phyloP scores from a whole-genome alignment of 1,284 basidiomycete species.

The Naganishia sp. region DNA sequence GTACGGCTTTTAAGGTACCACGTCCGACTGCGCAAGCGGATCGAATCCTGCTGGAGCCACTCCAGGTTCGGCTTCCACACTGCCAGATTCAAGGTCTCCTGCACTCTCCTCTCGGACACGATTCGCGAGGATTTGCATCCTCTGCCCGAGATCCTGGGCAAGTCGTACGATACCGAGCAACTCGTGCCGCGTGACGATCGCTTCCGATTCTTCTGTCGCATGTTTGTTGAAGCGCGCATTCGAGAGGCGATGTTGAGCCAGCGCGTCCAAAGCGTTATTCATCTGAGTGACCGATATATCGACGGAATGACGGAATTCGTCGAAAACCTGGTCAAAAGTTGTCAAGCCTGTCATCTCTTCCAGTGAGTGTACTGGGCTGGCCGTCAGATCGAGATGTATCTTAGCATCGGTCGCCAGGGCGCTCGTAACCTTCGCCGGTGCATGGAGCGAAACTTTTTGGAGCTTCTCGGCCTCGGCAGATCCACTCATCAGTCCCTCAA shows the following conservation, averaged over 20 bases:
- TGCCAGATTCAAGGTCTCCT: too few relatives aligned
- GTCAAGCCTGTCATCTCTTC: too few relatives aligned
- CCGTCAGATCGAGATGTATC: neutral
- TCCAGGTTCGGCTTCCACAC: too few relatives aligned
- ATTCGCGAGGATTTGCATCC: neutral
- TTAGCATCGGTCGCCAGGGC: neutral
- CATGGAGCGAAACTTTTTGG: neutral
- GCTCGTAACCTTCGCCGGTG: neutral
- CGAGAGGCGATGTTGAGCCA: neutral
- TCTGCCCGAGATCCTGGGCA: neutral
- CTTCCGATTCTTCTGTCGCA: too few relatives aligned
- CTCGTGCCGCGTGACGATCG: neutral
- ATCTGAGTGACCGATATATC: constrained; percentile 1
- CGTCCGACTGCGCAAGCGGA: too few relatives aligned
- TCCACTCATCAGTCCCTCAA: neutral
- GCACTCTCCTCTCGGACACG: too few relatives aligned
- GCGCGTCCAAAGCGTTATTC: neutral
- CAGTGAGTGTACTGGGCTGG: too few relatives aligned
- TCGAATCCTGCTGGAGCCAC: too few relatives aligned
- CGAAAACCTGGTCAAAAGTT: neutral
- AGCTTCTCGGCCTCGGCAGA: too few relatives aligned
- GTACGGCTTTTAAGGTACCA: too few relatives aligned
- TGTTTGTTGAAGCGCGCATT: too few relatives aligned
- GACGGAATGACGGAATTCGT: constrained; percentile 3
- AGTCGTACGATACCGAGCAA: constrained; percentile 4